Percentiles rank a stretch among this genome's conserved stretches.
These are phyloP conservation scores for Phytopythium helicoides DNA, from an alignment of 352 stramenopile species.

Conservation along the genomic window DNA sequence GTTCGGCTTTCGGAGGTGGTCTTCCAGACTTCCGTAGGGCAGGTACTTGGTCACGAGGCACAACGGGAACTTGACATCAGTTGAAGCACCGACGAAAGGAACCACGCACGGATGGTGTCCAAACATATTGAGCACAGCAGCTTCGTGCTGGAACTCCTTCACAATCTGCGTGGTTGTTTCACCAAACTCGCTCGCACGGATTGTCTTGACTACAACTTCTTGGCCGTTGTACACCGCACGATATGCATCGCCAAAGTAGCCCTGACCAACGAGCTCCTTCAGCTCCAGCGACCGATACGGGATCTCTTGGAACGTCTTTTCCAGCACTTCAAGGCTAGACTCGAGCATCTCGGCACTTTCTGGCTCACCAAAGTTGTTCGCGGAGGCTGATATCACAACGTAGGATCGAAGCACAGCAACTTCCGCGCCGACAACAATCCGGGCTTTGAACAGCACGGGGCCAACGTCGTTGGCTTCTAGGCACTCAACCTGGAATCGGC, in stretches of 20 bases:
- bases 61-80: constrained; percentile 61
- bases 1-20: constrained; percentile 49
- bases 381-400: constrained; percentile 49
- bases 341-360: constrained; percentile 47
- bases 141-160: constrained; percentile 82
- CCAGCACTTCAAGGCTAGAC: constrained; percentile 68
- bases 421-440: constrained; percentile 64
- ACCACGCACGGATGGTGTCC: constrained; percentile 79
- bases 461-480: constrained; percentile 45
- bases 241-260: constrained; percentile 81
- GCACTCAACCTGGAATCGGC: constrained; percentile 61
- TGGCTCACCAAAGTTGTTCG: constrained; percentile 30
- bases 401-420: constrained; percentile 74
- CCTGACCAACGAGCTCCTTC: constrained; percentile 71
- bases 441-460: constrained; percentile 70
- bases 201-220: constrained; percentile 83
- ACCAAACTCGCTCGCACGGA: constrained; percentile 71
- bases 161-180: constrained; percentile 73
- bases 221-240: constrained; percentile 55
- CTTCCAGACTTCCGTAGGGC: constrained; percentile 68
- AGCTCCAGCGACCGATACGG: constrained; percentile 61
- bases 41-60: constrained; percentile 75
- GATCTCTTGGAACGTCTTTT: constrained; percentile 76
- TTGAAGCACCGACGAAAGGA: constrained; percentile 77
- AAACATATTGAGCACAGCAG: constrained; percentile 80